Base-by-base conservation (phyloP, 169 alveolate species). In the Fabrea salina region DNA sequence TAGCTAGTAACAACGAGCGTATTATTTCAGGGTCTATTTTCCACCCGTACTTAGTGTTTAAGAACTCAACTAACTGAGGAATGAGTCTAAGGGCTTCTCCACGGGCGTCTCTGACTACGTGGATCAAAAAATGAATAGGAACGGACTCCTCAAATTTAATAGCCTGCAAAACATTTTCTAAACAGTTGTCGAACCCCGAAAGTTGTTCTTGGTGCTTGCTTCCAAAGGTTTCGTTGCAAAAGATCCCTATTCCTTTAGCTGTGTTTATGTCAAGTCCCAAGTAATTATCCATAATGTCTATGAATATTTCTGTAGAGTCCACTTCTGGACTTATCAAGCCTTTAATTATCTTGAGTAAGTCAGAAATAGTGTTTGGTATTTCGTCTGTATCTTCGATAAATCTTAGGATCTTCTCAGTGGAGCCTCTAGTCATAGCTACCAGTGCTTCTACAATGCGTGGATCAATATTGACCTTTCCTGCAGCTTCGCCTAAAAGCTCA, bases 381-480 rank as follows among this genome's bases (percentile, higher is more conserved):
- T n/a, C 27, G 19, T 27, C 68, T 56, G 68, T 11, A 19, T n/a
- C 27, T n/a, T 16, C 11, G 11, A 56, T 56, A n/a, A n/a, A 56
- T n/a, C 40, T 27, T 27, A 56, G 68, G 19, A 56, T 22, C 27
- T 35, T 56, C 0, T 56, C 68, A 22, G 37, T 27, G 13, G 27
- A 56, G 2, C 68, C 68, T n/a, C 68, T n/a, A 19, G 68, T 11
- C 68, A 56, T 56, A 19, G 41, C 68, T n/a, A 56, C 68, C 0
- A 56, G 37, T 56, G 41, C 68, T 27, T 56, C 68, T n/a, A 56
- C 27, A 22, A 56, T 56, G 16, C 68, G n/a, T 19, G 68, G 68
- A 56, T 56, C 68, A 19, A 56, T 56, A 56, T 56, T 56, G 53
- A 11, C 53, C 37, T 56, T 19, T 56, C 41, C 68, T n/a, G n/a